phyloP scores from a whole-genome alignment of 768 basidiomycete genomes.

The Calocybe indica region DNA sequence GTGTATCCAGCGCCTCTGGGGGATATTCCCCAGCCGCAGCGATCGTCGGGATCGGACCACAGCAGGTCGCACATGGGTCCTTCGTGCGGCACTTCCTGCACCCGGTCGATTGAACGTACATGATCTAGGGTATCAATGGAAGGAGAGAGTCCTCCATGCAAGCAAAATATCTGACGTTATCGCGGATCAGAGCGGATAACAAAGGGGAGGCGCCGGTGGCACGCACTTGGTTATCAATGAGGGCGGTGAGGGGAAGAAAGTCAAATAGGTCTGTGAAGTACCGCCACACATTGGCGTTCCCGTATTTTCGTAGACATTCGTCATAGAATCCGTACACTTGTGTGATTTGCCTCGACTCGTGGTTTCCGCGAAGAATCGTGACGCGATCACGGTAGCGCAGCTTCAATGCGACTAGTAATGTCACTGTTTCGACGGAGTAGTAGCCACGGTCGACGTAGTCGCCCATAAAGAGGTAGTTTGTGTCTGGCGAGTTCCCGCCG shows the following conservation, averaged over 20 bases:
- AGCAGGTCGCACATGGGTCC: constrained; percentile 99
- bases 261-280: constrained; percentile 99
- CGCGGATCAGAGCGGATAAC: too few relatives aligned
- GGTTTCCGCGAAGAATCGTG: constrained; percentile 96
- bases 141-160: constrained; percentile 95
- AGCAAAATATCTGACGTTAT: constrained; percentile 83
- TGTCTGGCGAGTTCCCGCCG: constrained; percentile 97
- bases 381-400: constrained; percentile 97
- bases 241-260: constrained; percentile 92
- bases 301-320: constrained; percentile 99
- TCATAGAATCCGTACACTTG: constrained; percentile 99
- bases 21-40: constrained; percentile 99
- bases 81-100: constrained; percentile 99
- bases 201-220: too few relatives aligned
- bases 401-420: constrained; percentile 94
- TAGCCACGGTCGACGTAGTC: constrained; percentile 99
- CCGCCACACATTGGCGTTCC: constrained; percentile 99
- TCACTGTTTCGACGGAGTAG: constrained; percentile 99
- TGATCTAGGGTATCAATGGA: constrained; percentile 99
- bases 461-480: constrained; percentile 99
- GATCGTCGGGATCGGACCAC: constrained; percentile 99
- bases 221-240: constrained; percentile 98
- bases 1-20: constrained; percentile 99
- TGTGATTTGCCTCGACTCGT: constrained; percentile 99
- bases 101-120: constrained; percentile 96